These are phyloP conservation scores for Mortierella sp. DNA, from an alignment of 371 early-diverging fungal genomes.

Conservation along the genomic window DNA sequence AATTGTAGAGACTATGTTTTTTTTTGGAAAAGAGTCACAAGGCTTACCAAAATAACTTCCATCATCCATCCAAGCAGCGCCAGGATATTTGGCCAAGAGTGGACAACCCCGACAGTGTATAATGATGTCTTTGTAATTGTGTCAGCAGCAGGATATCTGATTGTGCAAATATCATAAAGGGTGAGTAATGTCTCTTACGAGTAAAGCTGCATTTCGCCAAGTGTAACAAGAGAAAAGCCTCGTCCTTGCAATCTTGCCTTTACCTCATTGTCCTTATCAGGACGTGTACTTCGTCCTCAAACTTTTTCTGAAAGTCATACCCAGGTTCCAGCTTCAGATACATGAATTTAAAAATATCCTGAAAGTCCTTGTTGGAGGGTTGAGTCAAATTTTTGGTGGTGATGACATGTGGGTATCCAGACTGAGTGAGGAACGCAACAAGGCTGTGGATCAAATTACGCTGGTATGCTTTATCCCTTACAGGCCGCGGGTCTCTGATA, in stretches of 20 bases:
- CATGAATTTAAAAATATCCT: conserved; percentile 90
- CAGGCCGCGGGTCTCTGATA: conserved; percentile 69
- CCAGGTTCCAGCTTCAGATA: conserved; percentile 84
- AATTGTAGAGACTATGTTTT: neutral
- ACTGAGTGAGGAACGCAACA: conserved; percentile 77
- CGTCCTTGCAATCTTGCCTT: neutral
- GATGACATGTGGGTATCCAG: conserved; percentile 78
- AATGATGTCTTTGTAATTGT: conserved; percentile 89
- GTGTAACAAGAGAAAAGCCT: neutral
- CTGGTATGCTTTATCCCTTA: conserved; percentile 80
- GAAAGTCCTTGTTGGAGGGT: conserved; percentile 90
- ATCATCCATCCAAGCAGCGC: conserved; percentile 94
- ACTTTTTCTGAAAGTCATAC: conserved; percentile 74
- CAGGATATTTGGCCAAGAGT: conserved; percentile 92
- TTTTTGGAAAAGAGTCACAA: neutral
- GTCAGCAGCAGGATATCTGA: conserved; percentile 94
- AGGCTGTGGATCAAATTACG: conserved; percentile 71
- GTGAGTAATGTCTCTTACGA: neutral
- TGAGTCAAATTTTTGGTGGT: conserved; percentile 73
- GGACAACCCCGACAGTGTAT: conserved; percentile 83
- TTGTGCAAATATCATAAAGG: neutral
- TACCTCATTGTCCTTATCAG: conserved; percentile 82
- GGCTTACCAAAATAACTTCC: conserved; percentile 74
- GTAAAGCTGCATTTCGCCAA: neutral
- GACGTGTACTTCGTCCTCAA: conserved; percentile 89